Percentiles rank a stretch among this genome's conserved stretches.
Conservation (phyloP, 257 asterid genomes). For the Verbascum thapsus region DNA sequence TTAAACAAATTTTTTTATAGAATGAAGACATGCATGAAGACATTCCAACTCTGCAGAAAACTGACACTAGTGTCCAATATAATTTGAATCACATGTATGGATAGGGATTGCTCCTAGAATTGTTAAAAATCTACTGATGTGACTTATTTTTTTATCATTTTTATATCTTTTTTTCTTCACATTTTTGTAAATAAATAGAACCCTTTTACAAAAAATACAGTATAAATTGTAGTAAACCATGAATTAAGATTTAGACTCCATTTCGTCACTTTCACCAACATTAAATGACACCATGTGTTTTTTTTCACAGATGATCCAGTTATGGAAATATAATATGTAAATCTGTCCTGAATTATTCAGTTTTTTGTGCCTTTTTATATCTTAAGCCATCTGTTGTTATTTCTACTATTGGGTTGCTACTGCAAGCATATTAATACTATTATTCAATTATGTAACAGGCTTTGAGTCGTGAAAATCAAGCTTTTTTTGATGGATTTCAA, state of each 20-base stretch:
- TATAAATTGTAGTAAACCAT: no score
- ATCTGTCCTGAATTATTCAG: background rate
- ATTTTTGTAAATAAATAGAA: background rate
- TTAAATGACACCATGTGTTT: constrained; percentile 61
- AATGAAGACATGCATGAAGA: constrained; percentile 39
- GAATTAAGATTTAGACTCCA: no score
- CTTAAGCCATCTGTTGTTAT: no score
- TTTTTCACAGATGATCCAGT: constrained; percentile 39
- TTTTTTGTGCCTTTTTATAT: no score
- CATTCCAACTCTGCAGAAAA: constrained; percentile 35
- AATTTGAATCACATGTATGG: constrained; percentile 20
- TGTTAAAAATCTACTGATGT: constrained; percentile 39
- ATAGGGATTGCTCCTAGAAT: constrained; percentile 31
- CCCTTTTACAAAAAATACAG: no score
- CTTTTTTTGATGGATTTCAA: constrained; percentile 42
- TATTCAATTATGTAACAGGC: no score
- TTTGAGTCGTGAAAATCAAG: constrained; percentile 4
- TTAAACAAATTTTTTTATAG: no score
- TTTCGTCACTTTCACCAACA: constrained; percentile 44
- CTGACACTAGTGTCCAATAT: no score
- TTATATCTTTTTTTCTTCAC: background rate
- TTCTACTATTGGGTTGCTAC: no score
- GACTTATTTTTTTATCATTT: no score
- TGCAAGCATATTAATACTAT: constrained; percentile 19
- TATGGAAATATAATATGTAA: constrained; percentile 31